phyloP scores from a whole-genome alignment of 2,329 filamentous ascomycete species.

The Sporothrix schenckii region DNA sequence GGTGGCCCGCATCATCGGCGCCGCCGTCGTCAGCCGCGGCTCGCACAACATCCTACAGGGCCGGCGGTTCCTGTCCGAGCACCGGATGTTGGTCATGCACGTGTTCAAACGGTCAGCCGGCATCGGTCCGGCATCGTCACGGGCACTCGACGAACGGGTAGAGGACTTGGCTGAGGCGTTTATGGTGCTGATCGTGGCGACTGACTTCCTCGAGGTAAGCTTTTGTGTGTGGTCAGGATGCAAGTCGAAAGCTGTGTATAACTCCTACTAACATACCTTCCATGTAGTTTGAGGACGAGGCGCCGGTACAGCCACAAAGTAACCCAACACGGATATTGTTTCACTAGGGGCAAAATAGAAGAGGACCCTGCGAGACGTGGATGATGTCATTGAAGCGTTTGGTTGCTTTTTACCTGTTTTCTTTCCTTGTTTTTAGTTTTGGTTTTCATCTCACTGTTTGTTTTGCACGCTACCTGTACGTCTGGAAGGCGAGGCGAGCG shows the following conservation, averaged over 20 bases:
- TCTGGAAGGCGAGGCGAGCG: slow-evolving; percentile 13
- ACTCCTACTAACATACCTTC: not conserved
- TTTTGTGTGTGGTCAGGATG: slow-evolving; percentile 30
- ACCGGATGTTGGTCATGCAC: slow-evolving; percentile 80
- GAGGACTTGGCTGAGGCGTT: slow-evolving; percentile 82
- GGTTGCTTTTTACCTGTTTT: not conserved
- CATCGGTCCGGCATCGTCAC: slow-evolving; percentile 51
- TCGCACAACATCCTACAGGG: slow-evolving; percentile 81
- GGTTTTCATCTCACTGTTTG: not conserved
- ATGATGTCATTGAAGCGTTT: slow-evolving; percentile 16
- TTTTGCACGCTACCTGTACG: slow-evolving; percentile 1
- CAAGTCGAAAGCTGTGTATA: slow-evolving; percentile 3
- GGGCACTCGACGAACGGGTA: slow-evolving; percentile 61
- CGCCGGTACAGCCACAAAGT: slow-evolving; percentile 41
- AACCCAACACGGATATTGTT: slow-evolving; percentile 46
- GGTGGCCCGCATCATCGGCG: slow-evolving; percentile 78
- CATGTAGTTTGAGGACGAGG: slow-evolving; percentile 48
- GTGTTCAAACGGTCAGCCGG: slow-evolving; percentile 88
- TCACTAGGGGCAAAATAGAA: slow-evolving; percentile 41
- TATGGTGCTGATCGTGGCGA: slow-evolving; percentile 78
- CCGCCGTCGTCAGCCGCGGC: slow-evolving; percentile 78
- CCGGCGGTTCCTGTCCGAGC: slow-evolving; percentile 76
- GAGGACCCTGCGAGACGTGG: not conserved
- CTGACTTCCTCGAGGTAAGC: slow-evolving; percentile 81
- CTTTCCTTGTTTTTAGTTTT: not conserved